phyloP scores from a whole-genome alignment of 768 basidiomycete species.

The Mycena galopus region DNA sequence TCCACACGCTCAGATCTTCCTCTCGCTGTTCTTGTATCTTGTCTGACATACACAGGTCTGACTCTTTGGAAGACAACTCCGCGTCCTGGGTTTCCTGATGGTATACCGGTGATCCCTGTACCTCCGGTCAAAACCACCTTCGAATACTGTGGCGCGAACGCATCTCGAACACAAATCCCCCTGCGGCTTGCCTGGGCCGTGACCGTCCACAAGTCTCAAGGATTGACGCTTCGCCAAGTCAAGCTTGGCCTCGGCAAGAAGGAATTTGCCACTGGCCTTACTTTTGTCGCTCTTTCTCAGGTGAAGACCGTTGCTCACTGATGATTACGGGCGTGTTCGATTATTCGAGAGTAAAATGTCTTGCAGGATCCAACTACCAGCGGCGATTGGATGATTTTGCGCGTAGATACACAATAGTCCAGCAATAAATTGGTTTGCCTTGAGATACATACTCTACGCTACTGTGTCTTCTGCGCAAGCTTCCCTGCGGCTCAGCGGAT shows the following conservation, averaged over 20 bases:
- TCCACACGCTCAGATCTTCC: constrained; percentile 28
- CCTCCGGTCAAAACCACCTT: constrained; percentile 31
- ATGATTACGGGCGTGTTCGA: neutral
- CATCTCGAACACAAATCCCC: constrained; percentile 54
- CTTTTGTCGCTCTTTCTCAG: neutral
- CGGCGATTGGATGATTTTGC: neutral
- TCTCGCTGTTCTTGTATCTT: constrained; percentile 35
- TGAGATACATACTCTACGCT: too few relatives aligned
- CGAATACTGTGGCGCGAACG: constrained; percentile 20
- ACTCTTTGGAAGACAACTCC: constrained; percentile 30
- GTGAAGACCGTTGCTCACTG: neutral
- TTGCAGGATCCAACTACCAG: neutral
- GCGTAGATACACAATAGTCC: too few relatives aligned
- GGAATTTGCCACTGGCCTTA: too few relatives aligned
- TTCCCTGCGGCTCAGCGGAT: too few relatives aligned
- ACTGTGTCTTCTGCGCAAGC: too few relatives aligned
- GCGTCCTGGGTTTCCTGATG: constrained; percentile 14
- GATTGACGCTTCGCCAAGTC: constrained; percentile 64
- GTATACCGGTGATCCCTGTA: constrained; percentile 36
- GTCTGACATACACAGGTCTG: constrained; percentile 33
- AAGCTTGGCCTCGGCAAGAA: too few relatives aligned
- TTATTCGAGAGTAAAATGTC: neutral
- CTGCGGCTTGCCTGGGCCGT: constrained; percentile 79
- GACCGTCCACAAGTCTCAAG: constrained; percentile 82
- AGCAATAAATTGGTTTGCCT: too few relatives aligned